phyloP scores from a whole-genome alignment of 2,329 filamentous ascomycete genomes.

The Neopestalotiopsis sp. region DNA sequence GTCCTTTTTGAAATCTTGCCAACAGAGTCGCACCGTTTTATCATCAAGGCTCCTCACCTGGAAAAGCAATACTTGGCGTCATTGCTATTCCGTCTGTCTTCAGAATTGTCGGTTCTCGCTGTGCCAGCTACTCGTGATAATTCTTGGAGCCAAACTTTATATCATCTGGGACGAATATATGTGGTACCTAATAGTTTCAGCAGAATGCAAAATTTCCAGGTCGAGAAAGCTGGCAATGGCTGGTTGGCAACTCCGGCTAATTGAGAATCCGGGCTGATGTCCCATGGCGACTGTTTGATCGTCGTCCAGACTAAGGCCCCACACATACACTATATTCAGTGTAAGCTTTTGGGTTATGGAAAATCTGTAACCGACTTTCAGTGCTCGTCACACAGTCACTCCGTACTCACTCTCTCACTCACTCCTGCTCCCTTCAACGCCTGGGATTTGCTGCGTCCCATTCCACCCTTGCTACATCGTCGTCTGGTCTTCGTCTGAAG shows the following conservation, averaged over 20 bases:
- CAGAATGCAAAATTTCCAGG: neutral
- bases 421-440: neutral
- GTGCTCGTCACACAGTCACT: neutral
- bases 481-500: slow-evolving; percentile 18
- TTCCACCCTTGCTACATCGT: neutral
- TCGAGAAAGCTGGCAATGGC: neutral
- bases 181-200: slow-evolving; percentile 1
- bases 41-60: too few species aligned
- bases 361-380: neutral
- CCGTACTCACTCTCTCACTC: too few species aligned
- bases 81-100: neutral
- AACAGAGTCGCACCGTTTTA: neutral
- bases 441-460: neutral
- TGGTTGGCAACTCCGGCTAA: neutral
- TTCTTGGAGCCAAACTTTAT: neutral
- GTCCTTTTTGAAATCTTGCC: neutral
- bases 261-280: neutral
- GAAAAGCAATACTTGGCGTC: too few species aligned
- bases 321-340: neutral
- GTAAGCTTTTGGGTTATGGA: neutral
- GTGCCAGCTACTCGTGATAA: neutral
- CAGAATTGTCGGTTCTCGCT: neutral
- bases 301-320: neutral
- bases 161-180: neutral
- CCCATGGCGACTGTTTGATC: neutral